Percentiles rank a stretch among this genome's conserved stretches.
These are phyloP conservation scores for Quercus cerris DNA, from an alignment of 306 rosid species.

Conservation along the genomic window DNA sequence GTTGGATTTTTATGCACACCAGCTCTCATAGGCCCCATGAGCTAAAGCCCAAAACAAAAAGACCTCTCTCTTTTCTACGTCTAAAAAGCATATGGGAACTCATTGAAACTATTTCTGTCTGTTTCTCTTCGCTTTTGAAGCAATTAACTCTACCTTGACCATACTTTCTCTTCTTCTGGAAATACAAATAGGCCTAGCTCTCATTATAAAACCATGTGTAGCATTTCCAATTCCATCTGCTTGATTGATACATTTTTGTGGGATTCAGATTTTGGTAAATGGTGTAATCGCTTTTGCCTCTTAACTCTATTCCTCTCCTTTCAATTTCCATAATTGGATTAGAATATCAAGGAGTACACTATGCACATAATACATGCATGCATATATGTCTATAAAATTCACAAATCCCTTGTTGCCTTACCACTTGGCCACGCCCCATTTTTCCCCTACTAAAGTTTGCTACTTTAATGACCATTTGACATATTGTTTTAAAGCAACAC, in stretches of 20 bases:
- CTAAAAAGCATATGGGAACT: constrained; percentile 18
- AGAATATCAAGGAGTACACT: not conserved
- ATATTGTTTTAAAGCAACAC: no score
- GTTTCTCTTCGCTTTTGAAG: not conserved
- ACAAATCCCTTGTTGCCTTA: not conserved
- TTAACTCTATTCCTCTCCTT: not conserved
- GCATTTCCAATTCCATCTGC: constrained; percentile 3
- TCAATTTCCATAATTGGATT: not conserved
- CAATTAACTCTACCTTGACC: not conserved
- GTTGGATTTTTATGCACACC: constrained; percentile 33
- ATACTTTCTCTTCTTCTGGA: constrained; percentile 8
- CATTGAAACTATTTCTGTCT: constrained; percentile 14
- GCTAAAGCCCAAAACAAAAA: constrained; percentile 32
- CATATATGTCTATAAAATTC: not conserved
- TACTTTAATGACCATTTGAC: not conserved
- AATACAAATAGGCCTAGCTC: not conserved
- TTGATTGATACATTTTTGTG: constrained; percentile 10
- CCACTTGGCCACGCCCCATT: not conserved
- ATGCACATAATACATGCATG: constrained; percentile 11
- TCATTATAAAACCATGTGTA: constrained; percentile 19
- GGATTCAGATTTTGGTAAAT: constrained; percentile 3
- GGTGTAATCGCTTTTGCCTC: constrained; percentile 1
- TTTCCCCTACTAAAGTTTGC: not conserved
- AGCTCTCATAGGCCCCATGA: constrained; percentile 20
- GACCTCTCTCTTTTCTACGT: constrained; percentile 40